Evolutionary conservation across 202 grass and related monocot species (phyloP).

Genomic region (Setaria italica): DNA sequence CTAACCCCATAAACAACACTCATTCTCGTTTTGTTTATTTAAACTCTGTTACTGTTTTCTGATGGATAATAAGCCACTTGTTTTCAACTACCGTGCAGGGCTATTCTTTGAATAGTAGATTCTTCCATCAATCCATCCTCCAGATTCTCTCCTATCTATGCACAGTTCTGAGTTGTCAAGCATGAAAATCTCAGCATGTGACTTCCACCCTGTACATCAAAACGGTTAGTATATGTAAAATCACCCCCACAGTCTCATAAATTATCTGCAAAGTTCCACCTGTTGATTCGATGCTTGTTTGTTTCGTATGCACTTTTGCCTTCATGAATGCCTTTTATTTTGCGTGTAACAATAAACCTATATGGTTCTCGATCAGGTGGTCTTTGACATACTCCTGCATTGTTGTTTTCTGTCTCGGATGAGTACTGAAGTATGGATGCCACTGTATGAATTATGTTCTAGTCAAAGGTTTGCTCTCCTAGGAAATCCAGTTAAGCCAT

Average conservation of each 20-base stretch:
- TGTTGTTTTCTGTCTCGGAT: too few relatives aligned
- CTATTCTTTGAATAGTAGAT: not conserved
- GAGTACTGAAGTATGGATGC: too few relatives aligned
- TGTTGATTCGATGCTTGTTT: too few relatives aligned
- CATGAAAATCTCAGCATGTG: not conserved
- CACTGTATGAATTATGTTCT: not conserved
- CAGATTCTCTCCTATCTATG: not conserved
- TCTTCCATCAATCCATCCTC: not conserved
- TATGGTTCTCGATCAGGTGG: too few relatives aligned
- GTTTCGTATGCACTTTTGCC: too few relatives aligned
- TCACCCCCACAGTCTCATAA: too few relatives aligned
- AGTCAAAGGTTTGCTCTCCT: too few relatives aligned
- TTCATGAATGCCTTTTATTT: too few relatives aligned
- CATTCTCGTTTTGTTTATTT: not conserved
- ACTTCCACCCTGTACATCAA: not conserved
- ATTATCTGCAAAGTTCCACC: too few relatives aligned
- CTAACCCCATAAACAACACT: not conserved
- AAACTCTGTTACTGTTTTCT: not conserved
- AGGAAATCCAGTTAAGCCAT: too few relatives aligned
- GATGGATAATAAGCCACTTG: not conserved
- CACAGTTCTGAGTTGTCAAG: not conserved
- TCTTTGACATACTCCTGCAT: too few relatives aligned
- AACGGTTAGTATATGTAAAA: not conserved
- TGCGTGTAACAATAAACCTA: too few relatives aligned
- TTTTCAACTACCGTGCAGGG: not conserved